Base-by-base conservation (phyloP, 2,329 filamentous ascomycete genomes). In the Xylariaceae sp. region DNA sequence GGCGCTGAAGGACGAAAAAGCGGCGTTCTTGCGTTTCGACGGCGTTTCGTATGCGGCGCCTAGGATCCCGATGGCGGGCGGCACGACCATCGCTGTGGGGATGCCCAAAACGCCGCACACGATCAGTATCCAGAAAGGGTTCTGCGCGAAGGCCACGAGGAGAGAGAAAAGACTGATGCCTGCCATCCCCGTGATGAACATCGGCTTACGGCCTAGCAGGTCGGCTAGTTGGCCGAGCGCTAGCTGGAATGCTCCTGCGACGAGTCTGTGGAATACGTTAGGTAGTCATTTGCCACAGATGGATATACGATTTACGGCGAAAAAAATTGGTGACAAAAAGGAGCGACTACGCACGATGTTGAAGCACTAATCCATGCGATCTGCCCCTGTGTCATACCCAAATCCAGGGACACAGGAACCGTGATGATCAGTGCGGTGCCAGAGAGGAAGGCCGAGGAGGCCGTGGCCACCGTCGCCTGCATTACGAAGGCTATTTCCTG, bases 301-400 rank as follows among this genome's bases (percentile, higher is more conserved):
- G 33, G 21, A 21, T 12, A 6, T 12, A 6, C 14, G 4, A 39
- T 8, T 3, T 16, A 12, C 28, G 7, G 6, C 28, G 28, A 12
- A 12, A 12, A 16, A 17, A 56, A 23, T 33, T 5, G 37, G 11
- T 16, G 28, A 48, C 26, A 16, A 34, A 6, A 14, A 56, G 14
- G 16, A n/a, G 21, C 17, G 16, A 44, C 14, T 26, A 73, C 78
- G 43, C 73, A 82, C 75, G 83, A 82, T 34, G 82, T 78, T n/a
- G 86, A 80, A 6, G 86, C 86, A 43, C 79, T 80, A 58, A 89
- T 85, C 87, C 87, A 90, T 0, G 86, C 87, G 21, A 90, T 82
- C 65, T 90, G 79, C 1, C 85, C 83, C 43, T 82, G 84, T 2
- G 80, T 83, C 86, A 90, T 89, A 41, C 77, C 67, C 52, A 89